These are phyloP conservation scores for Corylus heterophylla DNA, from an alignment of 306 rosid species.

Conservation along the genomic window DNA sequence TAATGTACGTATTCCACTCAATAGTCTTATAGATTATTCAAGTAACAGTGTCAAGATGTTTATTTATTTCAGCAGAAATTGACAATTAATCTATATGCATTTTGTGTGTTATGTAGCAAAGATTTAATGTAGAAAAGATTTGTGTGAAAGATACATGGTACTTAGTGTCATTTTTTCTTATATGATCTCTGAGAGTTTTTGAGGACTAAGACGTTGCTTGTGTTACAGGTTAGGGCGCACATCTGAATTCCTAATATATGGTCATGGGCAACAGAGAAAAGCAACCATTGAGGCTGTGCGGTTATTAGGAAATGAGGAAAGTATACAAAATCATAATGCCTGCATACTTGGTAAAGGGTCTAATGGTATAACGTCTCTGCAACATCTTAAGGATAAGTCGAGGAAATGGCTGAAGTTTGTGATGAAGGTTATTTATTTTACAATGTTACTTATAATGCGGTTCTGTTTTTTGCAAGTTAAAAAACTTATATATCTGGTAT, in stretches of 20 bases:
- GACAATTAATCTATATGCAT: too few species aligned
- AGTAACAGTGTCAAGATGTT: too few species aligned
- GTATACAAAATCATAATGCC: slow-evolving; percentile 37
- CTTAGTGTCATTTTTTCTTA: not conserved
- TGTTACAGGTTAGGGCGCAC: slow-evolving; percentile 77
- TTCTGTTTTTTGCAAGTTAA: not conserved
- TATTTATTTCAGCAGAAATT: too few species aligned
- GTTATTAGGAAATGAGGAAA: slow-evolving; percentile 55
- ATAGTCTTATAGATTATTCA: too few species aligned
- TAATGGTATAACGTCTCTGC: slow-evolving; percentile 42
- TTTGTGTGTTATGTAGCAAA: too few species aligned
- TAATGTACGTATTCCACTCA: not conserved
- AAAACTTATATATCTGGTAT: not conserved
- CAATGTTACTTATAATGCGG: not conserved
- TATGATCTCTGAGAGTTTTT: not conserved
- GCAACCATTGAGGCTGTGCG: slow-evolving; percentile 87
- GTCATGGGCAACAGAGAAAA: slow-evolving; percentile 88
- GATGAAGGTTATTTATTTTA: slow-evolving; percentile 60
- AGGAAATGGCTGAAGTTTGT: slow-evolving; percentile 95
- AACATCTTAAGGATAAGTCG: slow-evolving; percentile 70
- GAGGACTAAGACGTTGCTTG: slow-evolving; percentile 19
- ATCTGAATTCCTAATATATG: slow-evolving; percentile 84
- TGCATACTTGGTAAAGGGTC: slow-evolving; percentile 46
- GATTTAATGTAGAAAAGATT: too few species aligned
- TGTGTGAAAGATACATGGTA: too few species aligned